Evolutionary conservation across 1,284 basidiomycete species (phyloP), one percentile per base, ranked within the genome.

Genomic region (Albatrellus sp.): DNA sequence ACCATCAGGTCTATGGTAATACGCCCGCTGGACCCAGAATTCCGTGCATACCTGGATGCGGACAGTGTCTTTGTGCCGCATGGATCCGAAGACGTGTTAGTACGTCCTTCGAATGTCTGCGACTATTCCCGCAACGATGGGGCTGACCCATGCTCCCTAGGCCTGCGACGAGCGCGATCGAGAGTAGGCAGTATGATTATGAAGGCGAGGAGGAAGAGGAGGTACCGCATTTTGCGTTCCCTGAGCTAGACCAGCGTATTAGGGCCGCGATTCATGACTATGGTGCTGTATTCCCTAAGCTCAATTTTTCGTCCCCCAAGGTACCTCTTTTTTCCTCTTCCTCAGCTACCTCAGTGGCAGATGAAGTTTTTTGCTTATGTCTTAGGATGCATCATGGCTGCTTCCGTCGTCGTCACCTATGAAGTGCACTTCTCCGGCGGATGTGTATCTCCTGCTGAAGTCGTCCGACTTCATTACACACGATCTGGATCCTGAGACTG

Each of bases 361-460:
- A n/a, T 31, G 16, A 13, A 19, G 19, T 11, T 13, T 5, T 39
- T 24, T 20, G 19, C 31, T 24, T 1, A 30, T 31, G 3, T 31
- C 28, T 20, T 51, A 93, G 88, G 93, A 98, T 57, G 90, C 92
- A 11, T 76, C 85, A 2, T 98, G 92, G 87, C 80, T 98, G 50
- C 70, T 96, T 1, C 85, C 90, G 1, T 72, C 86, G n/a, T 82
- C 83, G 5, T 80, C 85, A 1, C 90, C 87, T 0, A 66, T 98
- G 34, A 85, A 85, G 63, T 97, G 93, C 61, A 81, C 77, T 6
- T 77, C 79, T 1, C 90, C 92, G 0, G 77, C 84, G 3, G 94
- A 98, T 54, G 80, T 98, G 20, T 98, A 97, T 60, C 71, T 97
- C 38, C 66, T 96, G 0, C 73, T 98, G 51, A 98, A 98, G 62